Evolutionary conservation across 108 stramenopile genomes (phyloP), one percentile per base, ranked within the genome.

Genomic region (Discostella pseudostelligera): DNA sequence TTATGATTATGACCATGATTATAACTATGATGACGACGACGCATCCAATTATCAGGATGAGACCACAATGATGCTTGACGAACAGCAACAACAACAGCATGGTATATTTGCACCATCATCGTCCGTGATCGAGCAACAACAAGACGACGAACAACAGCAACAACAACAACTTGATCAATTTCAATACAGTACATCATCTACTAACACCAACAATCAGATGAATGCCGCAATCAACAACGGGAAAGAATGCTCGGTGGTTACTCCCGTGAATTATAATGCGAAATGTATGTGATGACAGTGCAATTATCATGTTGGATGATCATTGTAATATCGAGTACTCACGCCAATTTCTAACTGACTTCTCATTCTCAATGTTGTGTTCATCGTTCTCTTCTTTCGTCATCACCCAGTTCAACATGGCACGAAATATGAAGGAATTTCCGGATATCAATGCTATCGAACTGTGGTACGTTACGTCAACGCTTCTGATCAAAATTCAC

Each of bases 371-470:
- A n/a, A n/a, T n/a, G n/a, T n/a, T n/a, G n/a, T n/a, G n/a, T n/a
- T n/a, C n/a, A n/a, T n/a, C n/a, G n/a, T n/a, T n/a, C n/a, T n/a
- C 46, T 17, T 17, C 10, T 47, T 20, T 17, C 46, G 16, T 44
- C 44, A 14, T 17, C 44, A 17, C 46, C 29, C 14, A 55, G 35
- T 36, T 29, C 29, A 55, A 55, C 29, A 12, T 29, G 54, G 54
- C 28, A 36, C 54, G 32, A 29, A 29, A 2, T 55, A 55, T 17
- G 32, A 35, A 35, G 17, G 32, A 16, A 35, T 55, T 55, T 29
- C 54, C 13, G 54, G 32, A 36, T 55, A 35, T 36, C 14, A 32
- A 35, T 55, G 54, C 14, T 55, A 55, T 55, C 54, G 54, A n/a
- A 55, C 54, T 5, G 54, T 55, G 35, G 50, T 51, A 51, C 5